Evolutionary conservation across 208 protist genomes (phyloP).

Genomic region (Trypanosomatidae sp.): DNA sequence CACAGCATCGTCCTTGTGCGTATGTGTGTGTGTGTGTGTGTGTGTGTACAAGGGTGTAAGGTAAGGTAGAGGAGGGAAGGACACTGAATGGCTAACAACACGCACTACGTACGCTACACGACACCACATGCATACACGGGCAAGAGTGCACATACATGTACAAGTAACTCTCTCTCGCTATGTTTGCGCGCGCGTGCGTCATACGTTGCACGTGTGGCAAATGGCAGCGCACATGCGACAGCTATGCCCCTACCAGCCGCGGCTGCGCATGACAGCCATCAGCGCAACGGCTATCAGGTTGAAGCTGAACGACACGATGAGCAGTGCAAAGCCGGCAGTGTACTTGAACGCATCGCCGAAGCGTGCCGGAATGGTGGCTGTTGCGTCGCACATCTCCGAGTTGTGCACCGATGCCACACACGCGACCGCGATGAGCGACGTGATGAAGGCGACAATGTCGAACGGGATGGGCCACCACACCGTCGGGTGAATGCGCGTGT

Average conservation of each 20-base stretch:
- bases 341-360: slow-evolving; percentile 8
- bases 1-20: no score
- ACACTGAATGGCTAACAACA: background rate
- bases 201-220: no score
- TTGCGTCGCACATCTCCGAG: slow-evolving; percentile 10
- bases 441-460: slow-evolving; percentile 12
- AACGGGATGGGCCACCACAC: slow-evolving; percentile 6
- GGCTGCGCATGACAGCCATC: slow-evolving; percentile 5
- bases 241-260: background rate
- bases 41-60: no score
- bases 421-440: slow-evolving; percentile 25
- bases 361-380: background rate
- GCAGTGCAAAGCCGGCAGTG: slow-evolving; percentile 25
- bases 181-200: background rate
- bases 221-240: no score
- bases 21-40: no score
- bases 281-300: slow-evolving; percentile 13
- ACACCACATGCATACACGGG: background rate
- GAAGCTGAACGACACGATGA: slow-evolving; percentile 21
- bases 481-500: slow-evolving; percentile 6
- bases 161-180: background rate
- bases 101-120: background rate
- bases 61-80: background rate
- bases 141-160: slow-evolving; percentile 4
- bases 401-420: slow-evolving; percentile 27